Evolutionary conservation across 768 basidiomycete genomes (phyloP).

Genomic region (Collybiopsis confluens): DNA sequence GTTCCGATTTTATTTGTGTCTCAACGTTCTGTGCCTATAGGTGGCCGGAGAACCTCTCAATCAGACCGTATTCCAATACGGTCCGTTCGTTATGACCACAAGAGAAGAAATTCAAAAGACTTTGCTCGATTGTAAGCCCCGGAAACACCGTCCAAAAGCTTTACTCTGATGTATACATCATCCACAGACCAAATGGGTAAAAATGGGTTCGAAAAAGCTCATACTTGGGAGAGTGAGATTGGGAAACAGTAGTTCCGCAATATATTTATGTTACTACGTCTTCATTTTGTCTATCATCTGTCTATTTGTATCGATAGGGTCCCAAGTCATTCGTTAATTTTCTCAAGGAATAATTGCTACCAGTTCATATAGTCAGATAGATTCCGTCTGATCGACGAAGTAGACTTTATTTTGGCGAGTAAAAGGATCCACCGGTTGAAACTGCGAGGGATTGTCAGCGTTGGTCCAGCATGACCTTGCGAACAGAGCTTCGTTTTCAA

Average conservation of each 20-base stretch:
- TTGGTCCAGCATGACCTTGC: too few species aligned
- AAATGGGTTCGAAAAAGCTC: conserved; percentile 92
- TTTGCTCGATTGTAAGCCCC: conserved; percentile 67
- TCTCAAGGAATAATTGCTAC: too few species aligned
- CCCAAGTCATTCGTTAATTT: too few species aligned
- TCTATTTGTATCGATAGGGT: background rate
- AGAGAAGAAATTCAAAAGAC: conserved; percentile 79
- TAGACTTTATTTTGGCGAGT: too few species aligned
- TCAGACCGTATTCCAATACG: conserved; percentile 84
- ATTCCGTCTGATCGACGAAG: too few species aligned
- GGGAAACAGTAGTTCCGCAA: conserved; percentile 34
- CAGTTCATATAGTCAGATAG: too few species aligned
- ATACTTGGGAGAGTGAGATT: conserved; percentile 83
- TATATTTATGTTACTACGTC: background rate
- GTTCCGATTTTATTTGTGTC: background rate
- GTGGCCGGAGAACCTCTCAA: conserved; percentile 86
- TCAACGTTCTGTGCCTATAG: conserved; percentile 27
- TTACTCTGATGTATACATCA: conserved; percentile 4
- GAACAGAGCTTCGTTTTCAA: too few species aligned
- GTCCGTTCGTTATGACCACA: conserved; percentile 84
- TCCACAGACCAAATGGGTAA: conserved; percentile 59
- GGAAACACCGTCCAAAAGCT: background rate
- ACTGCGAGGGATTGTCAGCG: too few species aligned
- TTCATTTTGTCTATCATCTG: too few species aligned
- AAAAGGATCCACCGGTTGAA: too few species aligned